phyloP scores from a whole-genome alignment of 805 yeast species.

The Ogataea thermomethanolica region DNA sequence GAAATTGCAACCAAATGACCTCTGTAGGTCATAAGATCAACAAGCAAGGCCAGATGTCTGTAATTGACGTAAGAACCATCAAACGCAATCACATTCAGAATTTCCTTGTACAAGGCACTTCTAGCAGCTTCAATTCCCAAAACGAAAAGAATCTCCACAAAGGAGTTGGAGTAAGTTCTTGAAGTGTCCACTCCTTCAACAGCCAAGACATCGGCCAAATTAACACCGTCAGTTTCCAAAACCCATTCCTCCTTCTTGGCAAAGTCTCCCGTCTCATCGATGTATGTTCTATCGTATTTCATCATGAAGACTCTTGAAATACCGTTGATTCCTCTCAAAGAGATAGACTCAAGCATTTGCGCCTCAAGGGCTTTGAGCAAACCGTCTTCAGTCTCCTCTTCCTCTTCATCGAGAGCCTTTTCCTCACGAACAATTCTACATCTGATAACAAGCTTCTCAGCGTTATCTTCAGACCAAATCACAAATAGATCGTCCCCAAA shows the following conservation, averaged over 20 bases:
- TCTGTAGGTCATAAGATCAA: conserved; percentile 97
- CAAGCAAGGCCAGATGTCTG: conserved; percentile 96
- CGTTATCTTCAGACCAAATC: conserved; percentile 99
- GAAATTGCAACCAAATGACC: conserved; percentile 99
- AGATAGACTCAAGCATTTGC: conserved; percentile 92
- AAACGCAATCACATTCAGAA: conserved; percentile 94
- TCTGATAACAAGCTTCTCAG: conserved; percentile 93
- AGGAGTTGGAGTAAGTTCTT: conserved; percentile 92
- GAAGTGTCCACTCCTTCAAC: conserved; percentile 92
- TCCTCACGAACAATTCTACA: conserved; percentile 98
- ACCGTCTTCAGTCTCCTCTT: conserved; percentile 95
- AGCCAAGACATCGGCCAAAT: conserved; percentile 89
- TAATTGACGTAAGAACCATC: conserved; percentile 99
- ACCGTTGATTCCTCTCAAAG: conserved; percentile 93
- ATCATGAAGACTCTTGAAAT: conserved; percentile 87
- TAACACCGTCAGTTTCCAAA: conserved; percentile 97
- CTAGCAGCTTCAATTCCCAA: conserved; percentile 98
- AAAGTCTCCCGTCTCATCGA: conserved; percentile 82
- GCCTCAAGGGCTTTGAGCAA: conserved; percentile 92
- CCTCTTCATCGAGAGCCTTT: conserved; percentile 87
- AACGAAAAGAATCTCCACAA: conserved; percentile 91
- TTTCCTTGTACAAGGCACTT: conserved; percentile 88
- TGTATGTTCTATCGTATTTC: conserved; percentile 70
- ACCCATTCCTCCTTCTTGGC: conserved; percentile 95
- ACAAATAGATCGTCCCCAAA: conserved; percentile 95